Base-by-base conservation (phyloP, 2,329 filamentous ascomycete species). In the Zalaria obscura region DNA sequence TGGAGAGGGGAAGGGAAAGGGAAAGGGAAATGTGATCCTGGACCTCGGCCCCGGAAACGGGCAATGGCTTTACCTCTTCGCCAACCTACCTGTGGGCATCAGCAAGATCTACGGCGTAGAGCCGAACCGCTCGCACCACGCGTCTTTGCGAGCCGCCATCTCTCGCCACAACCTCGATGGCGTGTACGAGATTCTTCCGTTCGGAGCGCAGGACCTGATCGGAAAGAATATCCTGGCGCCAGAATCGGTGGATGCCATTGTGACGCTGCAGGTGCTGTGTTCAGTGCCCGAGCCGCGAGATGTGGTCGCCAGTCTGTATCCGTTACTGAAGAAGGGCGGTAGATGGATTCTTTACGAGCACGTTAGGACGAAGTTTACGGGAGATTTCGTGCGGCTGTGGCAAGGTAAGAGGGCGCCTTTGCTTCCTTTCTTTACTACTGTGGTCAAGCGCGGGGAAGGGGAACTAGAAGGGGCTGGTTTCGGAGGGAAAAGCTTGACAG, bases 301-400 rank as follows among this genome's bases (percentile, higher is more conserved):
- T 48, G 74, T 78, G 45, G 67, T 76, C 45, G 58, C 57, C 43
- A 66, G 69, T 47, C 55, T 80, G 27, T 78, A 78, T 54, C 58
- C 63, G 27, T 68, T 71, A 40, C 62, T 80, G 45, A 78, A 75
- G 58, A 69, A 72, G 4, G 76, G 76, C 4, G 76, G 76, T 0
- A 61, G 69, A 32, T 79, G 75, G 75, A 75, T 77, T 46, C 66
- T 75, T 1, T 79, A 70, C 48, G 76, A 80, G 60, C 76, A 80
- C 50, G 72, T 80, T 33, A 51, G 45, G 49, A 60, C 58, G 32
- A 59, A 57, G 45, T 57, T 53, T 40, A 43, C 47, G 35, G 43
- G 48, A 2, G 44, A 58, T 7, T 55, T 61, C 44, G 56, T 59
- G 5, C 52, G 39, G 2, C 49, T 48, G 41, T 61, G 58, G 58